Evolutionary conservation across 2,329 filamentous ascomycete genomes (phyloP), one percentile per base, ranked within the genome.

Genomic region (Cytospora piceae): DNA sequence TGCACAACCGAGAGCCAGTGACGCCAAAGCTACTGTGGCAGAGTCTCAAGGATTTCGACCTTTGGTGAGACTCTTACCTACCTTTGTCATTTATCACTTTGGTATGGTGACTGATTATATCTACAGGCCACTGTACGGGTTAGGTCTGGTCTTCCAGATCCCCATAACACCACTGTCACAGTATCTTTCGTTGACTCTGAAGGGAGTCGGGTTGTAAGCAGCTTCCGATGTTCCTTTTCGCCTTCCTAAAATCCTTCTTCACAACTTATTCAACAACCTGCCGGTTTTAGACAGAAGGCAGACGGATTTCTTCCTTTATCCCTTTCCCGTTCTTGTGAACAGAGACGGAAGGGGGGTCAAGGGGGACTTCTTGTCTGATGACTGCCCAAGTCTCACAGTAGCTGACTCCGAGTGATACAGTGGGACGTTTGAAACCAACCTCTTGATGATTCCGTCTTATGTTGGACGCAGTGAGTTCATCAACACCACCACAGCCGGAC

Each of bases 121-220:
- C 22, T 17, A 32, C 22, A 72, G 78, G 81, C 83, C 83, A 0
- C 69, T 84, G 5, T 87, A 87, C 68, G 70, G 84, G 24, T 74
- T 88, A 17, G 85, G 85, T 3, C 74, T 87, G 1, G 75, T 77
- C 0, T 82, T 83, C 67, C 83, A 85, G 65, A 84, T 87, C 24
- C 87, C 87, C 0, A 78, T 77, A 46, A 73, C 74, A 0, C 79
- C 80, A 0, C 82, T 83, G 0, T 73, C 78, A 0, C 78, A 79
- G 20, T 90, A 89, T 67, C 78, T 90, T 6, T 87, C 88, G 0
- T 80, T 88, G 6, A 85, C 83, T 1, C 78, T 90, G 7, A 81
- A 82, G 55, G 76, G 78, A 1, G 77, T 90, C 0, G 87, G 82
- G 2, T 89, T 88, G 42, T 49, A 49, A 49, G 46, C 12, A 49